phyloP scores from a whole-genome alignment of 345 rosid genomes.

The Dipteronia dyeriana region DNA sequence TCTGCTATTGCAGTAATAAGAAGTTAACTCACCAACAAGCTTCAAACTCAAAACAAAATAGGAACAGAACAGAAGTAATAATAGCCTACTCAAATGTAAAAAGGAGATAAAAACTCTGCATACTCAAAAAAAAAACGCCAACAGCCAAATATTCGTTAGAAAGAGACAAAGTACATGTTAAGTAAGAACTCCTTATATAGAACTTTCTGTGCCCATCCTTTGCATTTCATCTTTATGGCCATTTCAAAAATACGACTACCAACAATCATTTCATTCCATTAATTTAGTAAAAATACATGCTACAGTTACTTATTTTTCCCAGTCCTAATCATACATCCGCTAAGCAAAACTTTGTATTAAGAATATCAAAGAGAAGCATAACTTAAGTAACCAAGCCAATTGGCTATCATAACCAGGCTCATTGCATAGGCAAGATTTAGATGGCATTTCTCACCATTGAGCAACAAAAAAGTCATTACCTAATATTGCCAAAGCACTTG shows the following conservation, averaged over 20 bases:
- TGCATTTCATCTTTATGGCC: neutral
- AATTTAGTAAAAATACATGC: neutral
- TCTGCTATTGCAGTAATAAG: neutral
- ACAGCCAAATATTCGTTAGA: neutral
- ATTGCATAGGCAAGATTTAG: neutral
- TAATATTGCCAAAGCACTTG: neutral
- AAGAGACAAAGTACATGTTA: neutral
- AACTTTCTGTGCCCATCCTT: neutral
- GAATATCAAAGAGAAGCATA: neutral
- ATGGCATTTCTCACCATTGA: neutral
- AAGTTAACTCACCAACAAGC: neutral
- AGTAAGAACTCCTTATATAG: neutral
- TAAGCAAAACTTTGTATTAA: neutral
- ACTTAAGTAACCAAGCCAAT: conserved; percentile 4
- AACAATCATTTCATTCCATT: conserved; percentile 4
- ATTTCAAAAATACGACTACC: neutral
- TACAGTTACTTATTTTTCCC: conserved; percentile 11
- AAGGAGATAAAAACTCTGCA: neutral
- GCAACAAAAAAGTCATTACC: neutral
- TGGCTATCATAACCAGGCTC: neutral
- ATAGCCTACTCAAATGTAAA: neutral
- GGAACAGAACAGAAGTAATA: neutral
- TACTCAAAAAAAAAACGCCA: neutral
- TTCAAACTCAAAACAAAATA: neutral
- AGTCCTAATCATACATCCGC: neutral